Conservation (phyloP, 1,284 basidiomycete species). For the Ceratorhiza oryzae-sativae region DNA sequence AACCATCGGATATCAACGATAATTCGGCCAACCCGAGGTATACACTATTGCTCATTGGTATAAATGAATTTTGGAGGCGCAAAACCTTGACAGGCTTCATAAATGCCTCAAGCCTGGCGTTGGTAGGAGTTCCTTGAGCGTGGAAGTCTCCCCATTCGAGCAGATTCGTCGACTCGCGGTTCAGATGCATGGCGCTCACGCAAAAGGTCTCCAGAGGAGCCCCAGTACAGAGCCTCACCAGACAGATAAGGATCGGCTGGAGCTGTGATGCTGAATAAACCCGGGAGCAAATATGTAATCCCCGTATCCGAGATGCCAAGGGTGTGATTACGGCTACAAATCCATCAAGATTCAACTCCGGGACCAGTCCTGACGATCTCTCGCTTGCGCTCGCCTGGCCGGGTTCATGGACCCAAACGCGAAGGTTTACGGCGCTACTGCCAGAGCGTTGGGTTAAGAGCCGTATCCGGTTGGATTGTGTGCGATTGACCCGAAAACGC, state of each 20-base stretch:
- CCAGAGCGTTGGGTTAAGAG: not conserved
- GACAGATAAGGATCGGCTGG: not conserved
- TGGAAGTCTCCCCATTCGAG: not conserved
- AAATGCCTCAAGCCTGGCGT: not conserved
- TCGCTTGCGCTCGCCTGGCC: not conserved
- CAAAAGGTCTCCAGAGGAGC: not conserved
- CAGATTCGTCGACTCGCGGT: too few relatives aligned
- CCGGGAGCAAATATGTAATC: not conserved
- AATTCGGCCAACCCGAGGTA: not conserved
- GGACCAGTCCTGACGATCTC: not conserved
- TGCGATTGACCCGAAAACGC: not conserved
- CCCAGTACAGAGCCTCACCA: not conserved
- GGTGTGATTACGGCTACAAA: not conserved
- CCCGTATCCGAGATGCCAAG: not conserved
- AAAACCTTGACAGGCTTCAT: not conserved
- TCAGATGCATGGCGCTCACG: not conserved
- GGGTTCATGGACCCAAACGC: not conserved
- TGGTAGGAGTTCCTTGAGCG: not conserved
- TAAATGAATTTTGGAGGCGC: not conserved
- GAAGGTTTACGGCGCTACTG: not conserved
- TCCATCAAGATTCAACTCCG: too few relatives aligned
- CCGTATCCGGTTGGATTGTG: not conserved
- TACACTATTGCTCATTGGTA: not conserved
- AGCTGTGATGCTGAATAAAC: not conserved
- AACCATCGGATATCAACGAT: not conserved